Evolutionary conservation across 768 basidiomycete genomes (phyloP).

Genomic region (Rhodotorula toruloides): DNA sequence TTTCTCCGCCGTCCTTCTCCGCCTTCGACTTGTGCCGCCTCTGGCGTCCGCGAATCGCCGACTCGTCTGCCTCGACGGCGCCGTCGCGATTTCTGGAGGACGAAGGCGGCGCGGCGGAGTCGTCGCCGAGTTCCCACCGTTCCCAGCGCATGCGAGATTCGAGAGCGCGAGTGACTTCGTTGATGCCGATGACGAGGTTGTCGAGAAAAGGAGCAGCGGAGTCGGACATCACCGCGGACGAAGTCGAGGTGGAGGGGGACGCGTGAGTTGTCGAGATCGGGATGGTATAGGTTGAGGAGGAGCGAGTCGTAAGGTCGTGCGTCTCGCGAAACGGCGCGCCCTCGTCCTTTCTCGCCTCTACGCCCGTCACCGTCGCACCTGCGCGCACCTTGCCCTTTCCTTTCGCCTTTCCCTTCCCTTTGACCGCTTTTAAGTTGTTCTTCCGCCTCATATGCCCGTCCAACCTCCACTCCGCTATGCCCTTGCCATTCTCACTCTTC

Average conservation of each 20-base stretch:
- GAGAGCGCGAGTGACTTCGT: slow-evolving; percentile 67
- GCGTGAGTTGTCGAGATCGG: background rate
- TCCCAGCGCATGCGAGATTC: slow-evolving; percentile 55
- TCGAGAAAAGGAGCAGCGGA: slow-evolving; percentile 51
- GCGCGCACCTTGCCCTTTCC: background rate
- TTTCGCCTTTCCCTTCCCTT: background rate
- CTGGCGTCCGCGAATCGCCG: too few relatives aligned
- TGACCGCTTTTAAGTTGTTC: background rate
- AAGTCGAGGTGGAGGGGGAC: background rate
- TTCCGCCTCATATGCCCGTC: slow-evolving; percentile 24
- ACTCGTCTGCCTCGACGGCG: too few relatives aligned
- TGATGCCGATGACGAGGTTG: slow-evolving; percentile 67
- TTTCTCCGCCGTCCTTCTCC: too few relatives aligned
- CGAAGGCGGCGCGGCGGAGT: background rate
- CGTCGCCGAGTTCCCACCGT: slow-evolving; percentile 35
- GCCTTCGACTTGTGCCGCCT: slow-evolving; percentile 5
- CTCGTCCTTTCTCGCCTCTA: background rate
- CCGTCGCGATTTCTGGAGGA: background rate
- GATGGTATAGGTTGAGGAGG: background rate
- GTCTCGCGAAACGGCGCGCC: background rate
- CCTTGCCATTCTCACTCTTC: background rate
- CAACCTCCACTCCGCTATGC: slow-evolving; percentile 22
- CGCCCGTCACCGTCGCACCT: background rate
- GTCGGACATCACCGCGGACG: background rate
- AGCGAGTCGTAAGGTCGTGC: slow-evolving; percentile 9